A percentile compares a stretch with the other conserved stretches of the same genome.
phyloP scores from a whole-genome alignment of 306 rosid species.

The Casuarina equisetifolia region DNA sequence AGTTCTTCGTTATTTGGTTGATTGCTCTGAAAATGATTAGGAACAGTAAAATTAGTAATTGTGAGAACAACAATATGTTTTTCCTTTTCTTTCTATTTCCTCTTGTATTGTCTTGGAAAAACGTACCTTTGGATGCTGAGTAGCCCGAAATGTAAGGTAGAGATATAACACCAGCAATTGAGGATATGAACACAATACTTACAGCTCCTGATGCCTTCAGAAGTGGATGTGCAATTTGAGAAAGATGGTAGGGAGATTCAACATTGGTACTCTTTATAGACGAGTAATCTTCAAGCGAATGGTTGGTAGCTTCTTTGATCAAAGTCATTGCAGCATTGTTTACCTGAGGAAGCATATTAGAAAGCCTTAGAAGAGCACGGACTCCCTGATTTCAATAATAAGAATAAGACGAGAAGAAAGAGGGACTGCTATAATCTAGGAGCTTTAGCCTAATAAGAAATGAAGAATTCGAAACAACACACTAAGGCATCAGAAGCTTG shows the following conservation, averaged over 20 bases:
- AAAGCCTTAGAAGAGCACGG: neutral
- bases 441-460: too few relatives aligned
- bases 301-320: conserved; percentile 9
- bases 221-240: conserved; percentile 46
- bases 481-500: too few relatives aligned
- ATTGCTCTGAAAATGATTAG: conserved; percentile 43
- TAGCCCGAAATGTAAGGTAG: conserved; percentile 38
- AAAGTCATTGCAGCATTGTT: conserved; percentile 27
- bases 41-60: neutral
- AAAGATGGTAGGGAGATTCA: conserved; percentile 40
- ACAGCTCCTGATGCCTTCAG: conserved; percentile 46
- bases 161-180: conserved; percentile 46
- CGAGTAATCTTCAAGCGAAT: conserved; percentile 28
- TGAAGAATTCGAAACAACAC: too few relatives aligned
- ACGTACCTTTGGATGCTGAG: conserved; percentile 62
- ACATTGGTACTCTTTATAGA: conserved; percentile 34
- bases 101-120: neutral
- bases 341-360: conserved; percentile 20
- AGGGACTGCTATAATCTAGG: too few relatives aligned
- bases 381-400: too few relatives aligned
- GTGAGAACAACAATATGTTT: neutral
- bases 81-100: neutral
- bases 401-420: too few relatives aligned
- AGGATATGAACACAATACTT: conserved; percentile 47
- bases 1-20: conserved; percentile 53